These are phyloP conservation scores for Lipomyces sp. DNA, from an alignment of 805 yeast species.

Conservation along the genomic window DNA sequence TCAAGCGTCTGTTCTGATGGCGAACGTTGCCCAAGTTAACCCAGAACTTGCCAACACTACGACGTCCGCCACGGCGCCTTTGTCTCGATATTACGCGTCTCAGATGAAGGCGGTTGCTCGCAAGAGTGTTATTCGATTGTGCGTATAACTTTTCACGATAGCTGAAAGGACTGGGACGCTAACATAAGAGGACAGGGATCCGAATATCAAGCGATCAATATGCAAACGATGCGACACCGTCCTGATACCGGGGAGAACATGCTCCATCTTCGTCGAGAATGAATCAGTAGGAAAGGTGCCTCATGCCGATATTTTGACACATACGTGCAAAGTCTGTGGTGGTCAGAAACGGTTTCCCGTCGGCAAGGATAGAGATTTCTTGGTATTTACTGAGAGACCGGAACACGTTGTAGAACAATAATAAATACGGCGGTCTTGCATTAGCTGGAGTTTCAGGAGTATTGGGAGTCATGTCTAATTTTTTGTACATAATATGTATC, in stretches of 20 bases:
- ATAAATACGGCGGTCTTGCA: neutral
- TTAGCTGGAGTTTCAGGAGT: neutral
- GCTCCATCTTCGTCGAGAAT: slow-evolving; percentile 49
- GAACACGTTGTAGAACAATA: slow-evolving; percentile 13
- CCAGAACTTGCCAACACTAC: slow-evolving; percentile 3
- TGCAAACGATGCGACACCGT: slow-evolving; percentile 68
- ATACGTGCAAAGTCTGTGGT: slow-evolving; percentile 32
- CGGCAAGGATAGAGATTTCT: slow-evolving; percentile 29
- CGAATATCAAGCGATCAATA: slow-evolving; percentile 58
- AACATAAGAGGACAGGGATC: slow-evolving; percentile 23
- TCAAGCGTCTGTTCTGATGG: slow-evolving; percentile 36
- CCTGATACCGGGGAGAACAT: slow-evolving; percentile 55
- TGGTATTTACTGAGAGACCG: slow-evolving; percentile 23
- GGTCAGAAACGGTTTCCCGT: slow-evolving; percentile 34
- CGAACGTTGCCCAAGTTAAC: slow-evolving; percentile 3
- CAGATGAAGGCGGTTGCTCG: slow-evolving; percentile 37
- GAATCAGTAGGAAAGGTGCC: slow-evolving; percentile 46
- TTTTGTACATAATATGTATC: slow-evolving; percentile 2
- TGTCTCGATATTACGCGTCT: slow-evolving; percentile 24
- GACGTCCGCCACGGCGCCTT: slow-evolving; percentile 16
- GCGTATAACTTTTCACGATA: slow-evolving; percentile 1
- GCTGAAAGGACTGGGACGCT: neutral
- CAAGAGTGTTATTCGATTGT: slow-evolving; percentile 39
- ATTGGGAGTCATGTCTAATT: neutral
- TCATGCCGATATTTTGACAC: slow-evolving; percentile 52